phyloP scores from a whole-genome alignment of 192 early-diverging fungal species.

The Coemansia sp. region DNA sequence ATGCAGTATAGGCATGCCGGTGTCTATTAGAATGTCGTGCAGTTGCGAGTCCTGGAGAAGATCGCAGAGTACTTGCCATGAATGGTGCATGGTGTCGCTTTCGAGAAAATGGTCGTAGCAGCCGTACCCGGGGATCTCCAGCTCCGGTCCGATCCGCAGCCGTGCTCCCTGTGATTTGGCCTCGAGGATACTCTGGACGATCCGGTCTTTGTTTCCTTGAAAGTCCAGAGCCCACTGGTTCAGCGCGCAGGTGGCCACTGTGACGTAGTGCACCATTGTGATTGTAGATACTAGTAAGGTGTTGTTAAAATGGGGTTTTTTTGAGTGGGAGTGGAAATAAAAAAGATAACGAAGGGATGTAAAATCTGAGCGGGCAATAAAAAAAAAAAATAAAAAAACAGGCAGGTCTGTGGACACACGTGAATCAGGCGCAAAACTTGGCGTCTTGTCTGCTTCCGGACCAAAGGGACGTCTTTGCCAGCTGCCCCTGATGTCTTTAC shows the following conservation, averaged over 20 bases:
- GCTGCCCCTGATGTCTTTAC: too few relatives aligned
- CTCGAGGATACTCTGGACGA: conserved; percentile 77
- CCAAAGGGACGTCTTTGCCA: too few relatives aligned
- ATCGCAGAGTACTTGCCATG: conserved; percentile 86
- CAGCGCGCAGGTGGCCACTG: conserved; percentile 79
- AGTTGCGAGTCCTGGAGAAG: conserved; percentile 69
- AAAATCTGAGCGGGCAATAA: too few relatives aligned
- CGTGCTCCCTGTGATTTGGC: conserved; percentile 81
- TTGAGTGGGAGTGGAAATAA: background rate
- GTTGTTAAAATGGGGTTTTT: background rate
- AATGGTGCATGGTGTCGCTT: conserved; percentile 90
- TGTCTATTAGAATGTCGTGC: conserved; percentile 84
- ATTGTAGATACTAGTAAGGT: background rate
- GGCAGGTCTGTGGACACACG: too few relatives aligned
- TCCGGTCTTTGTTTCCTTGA: conserved; percentile 87
- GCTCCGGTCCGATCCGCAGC: conserved; percentile 90
- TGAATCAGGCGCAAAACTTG: too few relatives aligned
- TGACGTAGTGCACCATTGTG: conserved; percentile 59
- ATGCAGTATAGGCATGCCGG: conserved; percentile 96
- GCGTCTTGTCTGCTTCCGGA: too few relatives aligned
- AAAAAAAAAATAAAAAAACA: too few relatives aligned
- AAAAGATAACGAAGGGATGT: background rate
- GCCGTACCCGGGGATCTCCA: conserved; percentile 97
- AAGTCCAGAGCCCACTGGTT: conserved; percentile 98
- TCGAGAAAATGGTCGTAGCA: conserved; percentile 99